Conservation (phyloP, 352 stramenopile species). For the Phytopythium helicoides region DNA sequence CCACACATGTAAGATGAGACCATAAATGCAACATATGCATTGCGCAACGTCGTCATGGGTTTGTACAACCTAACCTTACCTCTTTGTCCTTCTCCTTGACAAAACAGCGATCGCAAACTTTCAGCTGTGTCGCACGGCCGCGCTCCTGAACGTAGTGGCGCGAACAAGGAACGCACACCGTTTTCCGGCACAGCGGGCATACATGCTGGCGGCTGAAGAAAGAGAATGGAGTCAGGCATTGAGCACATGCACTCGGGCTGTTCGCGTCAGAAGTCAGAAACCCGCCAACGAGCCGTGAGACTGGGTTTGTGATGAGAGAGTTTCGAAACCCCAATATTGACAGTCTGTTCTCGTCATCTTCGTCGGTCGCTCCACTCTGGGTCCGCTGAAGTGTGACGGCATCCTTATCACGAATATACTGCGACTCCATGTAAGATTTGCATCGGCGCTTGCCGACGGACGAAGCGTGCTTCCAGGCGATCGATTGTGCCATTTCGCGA, state of each 20-base stretch:
- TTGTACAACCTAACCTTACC: constrained; percentile 10
- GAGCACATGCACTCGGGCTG: constrained; percentile 32
- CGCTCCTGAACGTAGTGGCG: constrained; percentile 47
- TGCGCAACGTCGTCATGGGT: too few relatives aligned
- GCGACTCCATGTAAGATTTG: constrained; percentile 33
- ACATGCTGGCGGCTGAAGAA: constrained; percentile 68
- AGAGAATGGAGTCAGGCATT: constrained; percentile 62
- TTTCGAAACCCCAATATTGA: constrained; percentile 42
- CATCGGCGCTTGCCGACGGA: constrained; percentile 36
- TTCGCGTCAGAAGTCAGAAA: constrained; percentile 41
- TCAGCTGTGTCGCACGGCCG: constrained; percentile 36
- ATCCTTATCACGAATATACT: constrained; percentile 40
- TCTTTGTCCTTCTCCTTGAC: constrained; percentile 66
- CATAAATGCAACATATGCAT: too few relatives aligned
- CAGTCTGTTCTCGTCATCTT: constrained; percentile 27
- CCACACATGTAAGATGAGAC: too few relatives aligned
- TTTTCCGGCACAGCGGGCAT: constrained; percentile 46
- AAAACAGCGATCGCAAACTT: constrained; percentile 76
- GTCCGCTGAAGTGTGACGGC: constrained; percentile 44
- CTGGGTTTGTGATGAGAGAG: constrained; percentile 55
- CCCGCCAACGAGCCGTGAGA: constrained; percentile 64
- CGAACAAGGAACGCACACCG: constrained; percentile 61
- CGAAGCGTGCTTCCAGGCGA: constrained; percentile 67
- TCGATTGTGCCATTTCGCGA: constrained; percentile 62
- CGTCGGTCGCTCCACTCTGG: constrained; percentile 17